These are phyloP conservation scores for Exsudoporus frostii DNA, from an alignment of 768 basidiomycete species.

Conservation along the genomic window DNA sequence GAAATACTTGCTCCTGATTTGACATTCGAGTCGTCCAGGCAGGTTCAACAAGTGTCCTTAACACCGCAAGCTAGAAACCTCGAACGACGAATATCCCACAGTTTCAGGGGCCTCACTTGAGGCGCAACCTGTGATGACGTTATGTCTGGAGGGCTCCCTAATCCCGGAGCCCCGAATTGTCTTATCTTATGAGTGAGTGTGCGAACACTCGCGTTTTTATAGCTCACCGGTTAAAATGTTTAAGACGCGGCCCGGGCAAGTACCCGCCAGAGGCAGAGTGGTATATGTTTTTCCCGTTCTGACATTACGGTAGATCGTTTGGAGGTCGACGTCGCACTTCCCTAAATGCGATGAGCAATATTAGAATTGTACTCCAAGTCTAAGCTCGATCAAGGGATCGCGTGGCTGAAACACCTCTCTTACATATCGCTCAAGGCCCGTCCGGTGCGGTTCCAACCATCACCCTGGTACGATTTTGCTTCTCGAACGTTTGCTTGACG, in stretches of 20 bases:
- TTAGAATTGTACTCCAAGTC: slow-evolving; percentile 80
- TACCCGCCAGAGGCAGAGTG: neutral
- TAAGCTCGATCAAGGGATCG: slow-evolving; percentile 29
- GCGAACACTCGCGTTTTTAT: neutral
- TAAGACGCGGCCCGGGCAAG: neutral
- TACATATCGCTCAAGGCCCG: neutral
- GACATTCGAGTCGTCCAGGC: neutral
- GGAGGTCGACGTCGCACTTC: neutral
- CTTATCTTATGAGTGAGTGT: neutral
- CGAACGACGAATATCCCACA: slow-evolving; percentile 1
- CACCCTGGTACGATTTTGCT: neutral
- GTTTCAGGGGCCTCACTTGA: neutral
- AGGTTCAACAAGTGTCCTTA: neutral
- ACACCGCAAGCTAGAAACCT: neutral
- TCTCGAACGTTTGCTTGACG: neutral
- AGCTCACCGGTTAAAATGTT: neutral
- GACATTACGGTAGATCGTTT: neutral
- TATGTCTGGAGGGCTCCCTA: neutral
- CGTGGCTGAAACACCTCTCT: slow-evolving; percentile 44
- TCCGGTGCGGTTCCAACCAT: neutral
- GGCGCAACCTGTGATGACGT: neutral
- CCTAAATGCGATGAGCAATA: slow-evolving; percentile 49
- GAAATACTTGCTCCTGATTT: slow-evolving; percentile 2
- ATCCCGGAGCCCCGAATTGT: neutral
- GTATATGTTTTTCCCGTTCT: neutral